These are phyloP conservation scores for Leccinellum luteum DNA, from an alignment of 768 basidiomycete species.

Conservation along the genomic window DNA sequence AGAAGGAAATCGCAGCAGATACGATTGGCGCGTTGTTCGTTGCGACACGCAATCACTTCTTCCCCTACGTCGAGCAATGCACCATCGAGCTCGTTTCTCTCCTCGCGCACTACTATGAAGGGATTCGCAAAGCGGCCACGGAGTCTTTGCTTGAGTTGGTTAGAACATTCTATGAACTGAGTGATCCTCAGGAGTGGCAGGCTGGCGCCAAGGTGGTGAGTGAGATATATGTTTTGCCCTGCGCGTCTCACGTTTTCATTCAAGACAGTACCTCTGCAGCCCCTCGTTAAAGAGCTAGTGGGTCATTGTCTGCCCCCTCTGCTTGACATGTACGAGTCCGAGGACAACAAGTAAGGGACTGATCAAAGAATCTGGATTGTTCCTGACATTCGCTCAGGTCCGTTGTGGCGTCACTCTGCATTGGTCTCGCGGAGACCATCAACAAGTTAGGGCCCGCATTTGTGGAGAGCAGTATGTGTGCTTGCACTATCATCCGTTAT, in stretches of 20 bases:
- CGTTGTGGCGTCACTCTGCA: constrained; percentile 85
- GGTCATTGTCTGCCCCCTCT: constrained; percentile 70
- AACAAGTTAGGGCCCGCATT: constrained; percentile 89
- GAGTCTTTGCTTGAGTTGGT: constrained; percentile 87
- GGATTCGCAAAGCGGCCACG: constrained; percentile 90
- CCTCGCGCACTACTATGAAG: constrained; percentile 93
- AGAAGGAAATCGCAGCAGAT: constrained; percentile 98
- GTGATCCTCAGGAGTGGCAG: constrained; percentile 78
- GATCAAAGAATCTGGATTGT: constrained; percentile 4
- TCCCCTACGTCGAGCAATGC: constrained; percentile 85
- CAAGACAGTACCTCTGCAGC: constrained; percentile 51
- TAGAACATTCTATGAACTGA: constrained; percentile 88
- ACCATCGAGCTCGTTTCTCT: constrained; percentile 76
- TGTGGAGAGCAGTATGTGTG: constrained; percentile 66
- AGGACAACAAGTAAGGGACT: constrained; percentile 90
- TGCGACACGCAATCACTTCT: constrained; percentile 77
- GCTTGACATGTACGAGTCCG: constrained; percentile 86
- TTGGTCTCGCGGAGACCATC: constrained; percentile 87
- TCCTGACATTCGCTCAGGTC: constrained; percentile 45
- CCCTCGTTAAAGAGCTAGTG: constrained; percentile 76
- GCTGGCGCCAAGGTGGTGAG: constrained; percentile 67
- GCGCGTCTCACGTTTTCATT: constrained; percentile 7
- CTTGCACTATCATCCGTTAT: neutral
- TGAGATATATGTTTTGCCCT: constrained; percentile 9
- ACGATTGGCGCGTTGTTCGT: constrained; percentile 90